Evolutionary conservation across 306 rosid genomes (phyloP).

Genomic region (Cyclanthera cordifolia): DNA sequence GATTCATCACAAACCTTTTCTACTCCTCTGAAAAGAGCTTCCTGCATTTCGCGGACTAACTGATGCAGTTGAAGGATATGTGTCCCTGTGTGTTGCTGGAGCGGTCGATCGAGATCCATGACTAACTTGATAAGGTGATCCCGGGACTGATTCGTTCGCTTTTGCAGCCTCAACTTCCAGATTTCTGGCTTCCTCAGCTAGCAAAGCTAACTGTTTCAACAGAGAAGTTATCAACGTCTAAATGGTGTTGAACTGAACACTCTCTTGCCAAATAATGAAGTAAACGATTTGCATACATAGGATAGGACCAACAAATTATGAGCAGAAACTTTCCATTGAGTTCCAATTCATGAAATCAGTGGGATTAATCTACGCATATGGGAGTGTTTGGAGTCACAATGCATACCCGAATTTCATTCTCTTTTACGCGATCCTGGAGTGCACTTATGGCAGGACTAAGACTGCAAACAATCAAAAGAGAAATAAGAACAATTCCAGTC

Average conservation of each 20-base stretch:
- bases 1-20: constrained; percentile 38
- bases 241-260: background rate
- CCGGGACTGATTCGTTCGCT: constrained; percentile 39
- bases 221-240: background rate
- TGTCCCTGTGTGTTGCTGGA: constrained; percentile 32
- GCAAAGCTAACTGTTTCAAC: constrained; percentile 41
- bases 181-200: constrained; percentile 53
- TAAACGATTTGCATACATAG: background rate
- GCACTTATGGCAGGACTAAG: constrained; percentile 86
- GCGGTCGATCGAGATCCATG: constrained; percentile 44
- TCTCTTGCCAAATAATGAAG: background rate
- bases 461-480: constrained; percentile 39
- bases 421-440: constrained; percentile 79
- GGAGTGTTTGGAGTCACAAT: constrained; percentile 8
- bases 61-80: constrained; percentile 25
- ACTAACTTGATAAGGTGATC: constrained; percentile 52
- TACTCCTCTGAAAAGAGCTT: constrained; percentile 60
- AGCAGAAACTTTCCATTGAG: background rate
- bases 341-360: no score
- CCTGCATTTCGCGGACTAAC: constrained; percentile 11
- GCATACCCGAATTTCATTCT: constrained; percentile 80
- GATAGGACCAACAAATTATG: background rate
- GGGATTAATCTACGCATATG: background rate
- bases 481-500: constrained; percentile 10
- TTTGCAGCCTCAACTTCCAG: constrained; percentile 46